These are phyloP conservation scores for Rhodocollybia butyracea DNA, from an alignment of 768 basidiomycete genomes.

Conservation along the genomic window DNA sequence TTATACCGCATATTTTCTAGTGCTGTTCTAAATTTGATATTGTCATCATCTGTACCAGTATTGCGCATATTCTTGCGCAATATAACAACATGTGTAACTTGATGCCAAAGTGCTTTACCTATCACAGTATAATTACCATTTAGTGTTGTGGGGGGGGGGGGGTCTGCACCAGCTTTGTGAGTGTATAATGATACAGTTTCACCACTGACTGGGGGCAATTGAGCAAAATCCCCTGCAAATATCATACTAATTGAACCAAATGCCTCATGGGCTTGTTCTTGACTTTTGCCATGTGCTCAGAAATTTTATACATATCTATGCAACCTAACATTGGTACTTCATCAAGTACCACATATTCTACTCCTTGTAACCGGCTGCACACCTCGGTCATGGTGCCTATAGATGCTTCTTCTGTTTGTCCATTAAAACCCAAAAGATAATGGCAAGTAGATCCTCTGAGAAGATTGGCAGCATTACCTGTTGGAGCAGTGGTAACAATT, in stretches of 20 bases:
- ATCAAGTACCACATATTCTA: conserved; percentile 30
- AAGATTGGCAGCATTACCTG: conserved; percentile 19
- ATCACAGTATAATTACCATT: conserved; percentile 17
- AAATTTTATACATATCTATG: conserved; percentile 21
- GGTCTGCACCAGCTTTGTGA: conserved; percentile 10
- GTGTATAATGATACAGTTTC: conserved; percentile 20
- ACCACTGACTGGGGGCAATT: conserved; percentile 23
- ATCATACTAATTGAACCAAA: conserved; percentile 30
- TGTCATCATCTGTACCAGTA: conserved; percentile 1
- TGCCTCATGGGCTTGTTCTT: not conserved
- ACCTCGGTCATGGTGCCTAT: not conserved
- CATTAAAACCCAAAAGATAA: conserved; percentile 17
- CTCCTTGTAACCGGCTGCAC: conserved; percentile 12
- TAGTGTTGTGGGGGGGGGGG: not conserved
- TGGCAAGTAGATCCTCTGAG: conserved; percentile 24
- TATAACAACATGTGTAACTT: conserved; percentile 25
- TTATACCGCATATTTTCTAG: conserved; percentile 27
- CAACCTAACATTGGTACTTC: conserved; percentile 31
- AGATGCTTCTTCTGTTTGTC: not conserved
- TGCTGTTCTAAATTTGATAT: conserved; percentile 14
- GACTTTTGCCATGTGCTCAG: conserved; percentile 11
- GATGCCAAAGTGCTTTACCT: conserved; percentile 27
- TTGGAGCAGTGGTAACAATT: conserved; percentile 18
- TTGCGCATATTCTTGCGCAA: conserved; percentile 29
- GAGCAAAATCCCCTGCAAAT: conserved; percentile 33